These are phyloP conservation scores for Stellera chamaejasme DNA, from an alignment of 345 rosid genomes.

Conservation along the genomic window DNA sequence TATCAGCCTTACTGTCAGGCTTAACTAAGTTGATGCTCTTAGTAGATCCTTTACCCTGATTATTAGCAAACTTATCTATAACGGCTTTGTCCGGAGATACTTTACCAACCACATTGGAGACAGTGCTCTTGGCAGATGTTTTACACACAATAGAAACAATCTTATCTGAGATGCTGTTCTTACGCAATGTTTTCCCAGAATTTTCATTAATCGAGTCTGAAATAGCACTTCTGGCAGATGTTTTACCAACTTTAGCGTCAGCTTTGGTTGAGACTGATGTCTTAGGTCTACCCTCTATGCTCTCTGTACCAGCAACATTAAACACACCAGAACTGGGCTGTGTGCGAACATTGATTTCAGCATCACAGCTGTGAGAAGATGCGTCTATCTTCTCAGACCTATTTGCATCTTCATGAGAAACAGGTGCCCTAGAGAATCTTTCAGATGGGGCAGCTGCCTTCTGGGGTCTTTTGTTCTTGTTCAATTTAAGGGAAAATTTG, in stretches of 20 bases:
- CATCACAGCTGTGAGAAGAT: neutral
- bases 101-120: too few relatives aligned
- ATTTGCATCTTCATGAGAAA: conserved; percentile 20
- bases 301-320: conserved; percentile 4
- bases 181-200: too few relatives aligned
- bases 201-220: conserved; percentile 34
- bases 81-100: too few relatives aligned
- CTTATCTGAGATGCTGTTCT: too few relatives aligned
- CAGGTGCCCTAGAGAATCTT: conserved; percentile 13
- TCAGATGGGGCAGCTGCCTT: conserved; percentile 16
- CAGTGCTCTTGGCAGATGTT: too few relatives aligned
- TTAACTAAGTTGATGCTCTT: too few relatives aligned
- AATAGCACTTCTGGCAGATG: conserved; percentile 16
- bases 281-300: conserved; percentile 17
- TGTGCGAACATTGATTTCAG: conserved; percentile 2
- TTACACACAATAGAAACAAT: too few relatives aligned
- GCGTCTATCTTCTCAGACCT: conserved; percentile 14
- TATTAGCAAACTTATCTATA: too few relatives aligned
- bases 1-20: too few relatives aligned
- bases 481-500: conserved; percentile 17
- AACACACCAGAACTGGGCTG: conserved; percentile 13
- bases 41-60: too few relatives aligned
- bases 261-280: conserved; percentile 21
- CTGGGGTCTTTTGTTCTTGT: conserved; percentile 14
- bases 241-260: conserved; percentile 17